Percentiles rank a stretch among this genome's conserved stretches.
Conservation (phyloP, 1,139 yeast genomes). For the Geotrichum carabidarum region DNA sequence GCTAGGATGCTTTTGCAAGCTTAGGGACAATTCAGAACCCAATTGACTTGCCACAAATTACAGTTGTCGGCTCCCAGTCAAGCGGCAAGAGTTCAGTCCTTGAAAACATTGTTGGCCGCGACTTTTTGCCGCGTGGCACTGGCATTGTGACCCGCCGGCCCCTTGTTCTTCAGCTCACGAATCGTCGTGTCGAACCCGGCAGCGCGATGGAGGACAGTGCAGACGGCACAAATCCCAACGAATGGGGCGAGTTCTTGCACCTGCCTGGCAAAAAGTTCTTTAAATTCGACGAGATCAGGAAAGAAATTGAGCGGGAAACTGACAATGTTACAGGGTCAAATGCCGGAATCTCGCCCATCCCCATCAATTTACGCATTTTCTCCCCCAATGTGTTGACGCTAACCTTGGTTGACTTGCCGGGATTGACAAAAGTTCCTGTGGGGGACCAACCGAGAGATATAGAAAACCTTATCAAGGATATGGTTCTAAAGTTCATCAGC, state of each 20-base stretch:
- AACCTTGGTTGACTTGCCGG: conserved; percentile 95
- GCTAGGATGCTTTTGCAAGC: conserved; percentile 88
- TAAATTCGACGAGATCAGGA: conserved; percentile 86
- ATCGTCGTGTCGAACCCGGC: conserved; percentile 47
- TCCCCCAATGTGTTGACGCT: conserved; percentile 94
- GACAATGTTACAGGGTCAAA: conserved; percentile 91
- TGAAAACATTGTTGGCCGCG: conserved; percentile 92
- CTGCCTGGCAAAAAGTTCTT: conserved; percentile 82
- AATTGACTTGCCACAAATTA: conserved; percentile 85
- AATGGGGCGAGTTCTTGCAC: conserved; percentile 98
- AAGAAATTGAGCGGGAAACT: conserved; percentile 88
- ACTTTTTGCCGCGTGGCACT: conserved; percentile 90
- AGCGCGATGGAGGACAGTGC: conserved; percentile 19
- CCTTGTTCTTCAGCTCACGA: conserved; percentile 72
- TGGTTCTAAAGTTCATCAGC: conserved; percentile 88
- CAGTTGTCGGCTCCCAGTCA: conserved; percentile 94
- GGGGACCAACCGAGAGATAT: conserved; percentile 99
- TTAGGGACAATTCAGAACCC: conserved; percentile 55
- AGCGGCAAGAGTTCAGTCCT: conserved; percentile 91
- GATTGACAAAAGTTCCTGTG: conserved; percentile 97
- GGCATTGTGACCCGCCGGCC: conserved; percentile 96
- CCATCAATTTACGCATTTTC: conserved; percentile 88
- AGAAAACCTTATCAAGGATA: conserved; percentile 88
- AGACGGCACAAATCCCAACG: conserved; percentile 73
- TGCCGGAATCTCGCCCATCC: conserved; percentile 86